Base-by-base conservation (phyloP, 306 rosid genomes). In the Fagus sylvatica region DNA sequence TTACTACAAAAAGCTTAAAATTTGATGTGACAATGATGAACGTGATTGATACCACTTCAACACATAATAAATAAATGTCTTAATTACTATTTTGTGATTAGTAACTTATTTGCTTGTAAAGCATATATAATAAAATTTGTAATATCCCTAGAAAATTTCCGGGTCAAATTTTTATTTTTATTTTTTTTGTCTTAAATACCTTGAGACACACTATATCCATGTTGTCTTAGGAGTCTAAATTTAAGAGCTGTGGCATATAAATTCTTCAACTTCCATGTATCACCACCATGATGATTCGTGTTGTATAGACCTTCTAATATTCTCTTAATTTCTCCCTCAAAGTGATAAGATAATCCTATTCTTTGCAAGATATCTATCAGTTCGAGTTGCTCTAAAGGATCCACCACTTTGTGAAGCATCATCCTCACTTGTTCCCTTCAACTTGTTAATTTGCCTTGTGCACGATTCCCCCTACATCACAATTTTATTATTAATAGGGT, bases 321-420 rank as follows among this genome's bases (percentile, higher is more conserved):
- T 1, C 39, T 53, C 7, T 76, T 53, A 6, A 76, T 53, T 71
- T 81, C 53, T 2, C 43, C 33, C 6, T 76, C 61, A 62, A 81
- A 81, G 74, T 76, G 81, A 54, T 81, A 75, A 51, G 84, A 71
- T 2, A 81, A 0, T 76, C 84, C 81, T 55, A 81, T 67, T 53
- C 80, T 62, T 7, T 76, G 74, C 49, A 81, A 8, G 9, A 22
- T 7, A 8, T 81, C 81, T 0, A 81, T 67, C 0, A 49, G 46
- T 54, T 81, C 56, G 0, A 81, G 28, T 15, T 13, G 32, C 43
- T 19, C 57, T 33, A 76, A 53, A n/a, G 34, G 69, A 11, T 68
- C 55, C 7, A 5, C 46, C 37, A 8, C 28, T 70, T 64, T 17
- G 2, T 33, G 43, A 10, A 81, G 2, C 61, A 72, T 76, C 32